Conservation (phyloP, 1,139 yeast species). For the Saccharomyces hybrid region DNA sequence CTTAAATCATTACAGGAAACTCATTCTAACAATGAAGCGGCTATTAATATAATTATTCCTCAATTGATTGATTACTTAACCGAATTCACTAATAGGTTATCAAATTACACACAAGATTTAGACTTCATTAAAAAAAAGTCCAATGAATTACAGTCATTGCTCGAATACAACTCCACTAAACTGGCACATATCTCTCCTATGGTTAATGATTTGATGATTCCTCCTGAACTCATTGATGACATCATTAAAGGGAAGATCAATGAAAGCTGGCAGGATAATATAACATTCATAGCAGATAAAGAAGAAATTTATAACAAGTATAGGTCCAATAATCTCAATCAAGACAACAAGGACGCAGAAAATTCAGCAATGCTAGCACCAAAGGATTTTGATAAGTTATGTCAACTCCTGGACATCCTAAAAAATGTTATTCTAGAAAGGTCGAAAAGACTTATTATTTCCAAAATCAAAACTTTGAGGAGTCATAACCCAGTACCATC, state of each 20-base stretch:
- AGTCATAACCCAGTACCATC: conserved; percentile 47
- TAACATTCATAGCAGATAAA: conserved; percentile 51
- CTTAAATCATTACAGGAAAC: conserved; percentile 15
- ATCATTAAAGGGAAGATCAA: conserved; percentile 43
- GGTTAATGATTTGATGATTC: conserved; percentile 62
- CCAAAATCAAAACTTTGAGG: conserved; percentile 57
- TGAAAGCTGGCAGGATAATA: conserved; percentile 50
- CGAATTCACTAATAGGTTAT: conserved; percentile 50
- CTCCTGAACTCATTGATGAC: conserved; percentile 55
- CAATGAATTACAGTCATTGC: conserved; percentile 47
- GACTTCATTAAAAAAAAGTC: conserved; percentile 52
- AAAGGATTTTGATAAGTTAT: conserved; percentile 23
- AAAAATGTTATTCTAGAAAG: conserved; percentile 51
- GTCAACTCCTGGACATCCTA: conserved; percentile 32
- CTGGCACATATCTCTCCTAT: conserved; percentile 59
- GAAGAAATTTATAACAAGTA: conserved; percentile 40
- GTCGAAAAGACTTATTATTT: conserved; percentile 59
- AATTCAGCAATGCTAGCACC: conserved; percentile 14
- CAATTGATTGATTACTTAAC: conserved; percentile 20
- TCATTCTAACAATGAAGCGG: conserved; percentile 13
- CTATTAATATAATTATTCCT: conserved; percentile 21
- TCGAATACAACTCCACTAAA: conserved; percentile 43
- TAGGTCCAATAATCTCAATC: conserved; percentile 13
- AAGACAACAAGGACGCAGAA: conserved; percentile 2
- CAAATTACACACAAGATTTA: conserved; percentile 51